Percentiles rank a stretch among this genome's conserved stretches.
These are phyloP conservation scores for Flaveria sonorensis DNA, from an alignment of 129 eudicot species.

Conservation along the genomic window DNA sequence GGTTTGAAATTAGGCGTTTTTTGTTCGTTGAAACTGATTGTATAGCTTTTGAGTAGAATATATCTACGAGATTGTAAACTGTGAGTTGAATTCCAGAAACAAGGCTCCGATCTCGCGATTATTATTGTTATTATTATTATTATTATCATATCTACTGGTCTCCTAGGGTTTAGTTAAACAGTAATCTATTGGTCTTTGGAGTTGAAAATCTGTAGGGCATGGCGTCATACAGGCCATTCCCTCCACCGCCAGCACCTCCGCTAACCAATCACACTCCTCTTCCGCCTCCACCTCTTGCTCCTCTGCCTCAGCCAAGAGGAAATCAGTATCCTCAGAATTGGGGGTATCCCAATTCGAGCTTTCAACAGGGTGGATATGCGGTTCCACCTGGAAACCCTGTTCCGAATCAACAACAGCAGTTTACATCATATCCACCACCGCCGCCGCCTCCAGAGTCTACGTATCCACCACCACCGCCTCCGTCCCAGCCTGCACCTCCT, in stretches of 20 bases:
- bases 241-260: slow-evolving; percentile 77
- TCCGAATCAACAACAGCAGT: slow-evolving; percentile 54
- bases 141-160: slow-evolving; percentile 3
- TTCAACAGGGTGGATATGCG: slow-evolving; percentile 51
- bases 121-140: background rate
- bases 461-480: slow-evolving; percentile 41
- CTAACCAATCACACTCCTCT: slow-evolving; percentile 46
- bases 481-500: slow-evolving; percentile 46
- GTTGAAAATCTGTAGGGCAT: slow-evolving; percentile 32
- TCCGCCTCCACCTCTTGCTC: slow-evolving; percentile 54
- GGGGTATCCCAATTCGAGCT: slow-evolving; percentile 52
- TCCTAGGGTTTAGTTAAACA: slow-evolving; percentile 34
- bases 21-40: background rate
- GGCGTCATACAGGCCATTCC: slow-evolving; percentile 93
- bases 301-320: slow-evolving; percentile 48
- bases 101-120: background rate
- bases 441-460: slow-evolving; percentile 43
- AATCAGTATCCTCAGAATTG: slow-evolving; percentile 73
- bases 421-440: slow-evolving; percentile 33
- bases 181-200: slow-evolving; percentile 17
- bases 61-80: background rate
- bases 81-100: slow-evolving; percentile 14
- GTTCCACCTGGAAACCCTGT: slow-evolving; percentile 45
- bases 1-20: slow-evolving; percentile 29
- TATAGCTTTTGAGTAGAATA: background rate